Conservation (phyloP, 352 stramenopile genomes). For the Saprolegnia diclina region DNA sequence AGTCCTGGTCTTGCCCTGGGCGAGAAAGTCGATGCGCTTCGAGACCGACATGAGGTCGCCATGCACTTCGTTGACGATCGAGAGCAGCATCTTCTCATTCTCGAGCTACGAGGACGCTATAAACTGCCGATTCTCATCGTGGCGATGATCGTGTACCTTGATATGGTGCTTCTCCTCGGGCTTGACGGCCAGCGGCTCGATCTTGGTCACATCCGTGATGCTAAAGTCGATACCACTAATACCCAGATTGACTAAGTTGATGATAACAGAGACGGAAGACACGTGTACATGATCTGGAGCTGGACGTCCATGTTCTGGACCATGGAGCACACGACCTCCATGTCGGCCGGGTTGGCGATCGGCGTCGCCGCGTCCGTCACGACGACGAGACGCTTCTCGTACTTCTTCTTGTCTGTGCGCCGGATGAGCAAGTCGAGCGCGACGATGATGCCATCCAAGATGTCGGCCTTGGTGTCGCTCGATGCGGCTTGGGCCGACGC, state of each 20-base stretch:
- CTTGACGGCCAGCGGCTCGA: constrained; percentile 24
- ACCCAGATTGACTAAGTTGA: too few relatives aligned
- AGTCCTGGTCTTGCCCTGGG: constrained; percentile 71
- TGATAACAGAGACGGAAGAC: background rate
- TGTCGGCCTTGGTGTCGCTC: constrained; percentile 40
- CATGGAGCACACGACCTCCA: constrained; percentile 68
- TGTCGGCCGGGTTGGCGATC: constrained; percentile 54
- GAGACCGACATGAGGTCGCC: constrained; percentile 63
- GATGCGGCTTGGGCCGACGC: background rate
- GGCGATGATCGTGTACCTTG: constrained; percentile 34
- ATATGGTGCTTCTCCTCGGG: background rate
- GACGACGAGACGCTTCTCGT: constrained; percentile 64
- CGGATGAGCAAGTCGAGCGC: constrained; percentile 73
- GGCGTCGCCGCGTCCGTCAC: constrained; percentile 64
- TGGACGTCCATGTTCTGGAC: constrained; percentile 72
- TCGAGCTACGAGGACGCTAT: constrained; percentile 32
- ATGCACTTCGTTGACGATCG: constrained; percentile 58
- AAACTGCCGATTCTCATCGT: constrained; percentile 8
- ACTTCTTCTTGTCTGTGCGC: constrained; percentile 69
- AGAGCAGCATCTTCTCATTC: constrained; percentile 84
- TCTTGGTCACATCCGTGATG: constrained; percentile 38
- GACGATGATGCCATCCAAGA: constrained; percentile 75
- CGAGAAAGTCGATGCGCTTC: constrained; percentile 65
- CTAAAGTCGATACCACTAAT: constrained; percentile 70
- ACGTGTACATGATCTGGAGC: constrained; percentile 68